A percentile compares a stretch with the other conserved stretches of the same genome.
These are phyloP conservation scores for Inonotus obliquus DNA, from an alignment of 1,284 basidiomycete species.

Conservation along the genomic window DNA sequence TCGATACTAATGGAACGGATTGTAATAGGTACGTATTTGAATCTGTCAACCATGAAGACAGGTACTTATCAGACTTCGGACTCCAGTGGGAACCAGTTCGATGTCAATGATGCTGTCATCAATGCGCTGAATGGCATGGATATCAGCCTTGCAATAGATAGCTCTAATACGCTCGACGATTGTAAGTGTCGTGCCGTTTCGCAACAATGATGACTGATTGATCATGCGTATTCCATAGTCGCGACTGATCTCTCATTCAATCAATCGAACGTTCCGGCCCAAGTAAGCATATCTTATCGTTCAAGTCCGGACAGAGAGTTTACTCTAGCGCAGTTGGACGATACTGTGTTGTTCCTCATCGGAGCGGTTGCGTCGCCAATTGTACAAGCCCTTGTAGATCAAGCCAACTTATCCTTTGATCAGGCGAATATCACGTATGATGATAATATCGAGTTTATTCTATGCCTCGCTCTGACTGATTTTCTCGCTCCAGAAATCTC, in stretches of 20 bases:
- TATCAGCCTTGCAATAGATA: conserved; percentile 48
- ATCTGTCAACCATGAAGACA: conserved; percentile 8
- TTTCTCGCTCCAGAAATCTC: conserved; percentile 41
- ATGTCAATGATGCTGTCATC: conserved; percentile 57
- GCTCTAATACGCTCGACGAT: conserved; percentile 53
- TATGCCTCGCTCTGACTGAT: background rate
- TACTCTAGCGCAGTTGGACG: conserved; percentile 44
- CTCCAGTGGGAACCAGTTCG: conserved; percentile 56
- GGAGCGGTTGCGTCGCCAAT: conserved; percentile 64
- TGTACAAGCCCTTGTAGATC: conserved; percentile 63
- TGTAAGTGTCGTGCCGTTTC: conserved; percentile 34
- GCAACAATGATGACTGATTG: background rate
- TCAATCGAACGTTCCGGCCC: conserved; percentile 56
- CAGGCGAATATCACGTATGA: conserved; percentile 61
- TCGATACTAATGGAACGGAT: conserved; percentile 48
- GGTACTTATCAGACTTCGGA: background rate
- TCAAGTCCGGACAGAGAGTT: background rate
- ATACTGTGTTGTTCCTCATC: conserved; percentile 62
- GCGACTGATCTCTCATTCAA: conserved; percentile 58
- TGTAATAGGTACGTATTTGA: conserved; percentile 45
- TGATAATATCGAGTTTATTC: conserved; percentile 19
- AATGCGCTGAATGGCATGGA: conserved; percentile 55
- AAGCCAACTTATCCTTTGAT: conserved; percentile 50
- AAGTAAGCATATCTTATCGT: conserved; percentile 34
- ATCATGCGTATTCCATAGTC: conserved; percentile 31